Base-by-base conservation (phyloP, 208 protist species). In the Willaertia magna region DNA sequence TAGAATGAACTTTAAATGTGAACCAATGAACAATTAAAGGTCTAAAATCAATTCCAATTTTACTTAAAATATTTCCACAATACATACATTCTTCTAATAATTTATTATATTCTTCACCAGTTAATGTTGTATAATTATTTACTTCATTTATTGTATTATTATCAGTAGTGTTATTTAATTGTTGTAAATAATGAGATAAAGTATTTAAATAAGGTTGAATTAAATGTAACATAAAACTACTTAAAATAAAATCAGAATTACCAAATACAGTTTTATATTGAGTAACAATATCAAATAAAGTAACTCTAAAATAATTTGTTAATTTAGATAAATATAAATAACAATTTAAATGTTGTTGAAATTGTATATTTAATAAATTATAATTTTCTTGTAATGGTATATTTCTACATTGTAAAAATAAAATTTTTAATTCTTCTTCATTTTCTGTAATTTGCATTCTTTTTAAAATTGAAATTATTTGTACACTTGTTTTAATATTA, bases 351-450 rank as follows among this genome's bases (percentile, higher is more conserved):
- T 52, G 48, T 52, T 16, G 16, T 52, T 7, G 11, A 20, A 20
- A 20, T 20, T 51, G 6, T 16, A 51, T 51, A 51, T 67, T 67
- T n/a, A 30, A 67, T 34, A 67, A 34, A 34, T 67, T 26, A 34
- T 34, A 67, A 34, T 67, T 16, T 67, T 67, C 26, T 34, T 67
- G 26, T n/a, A 67, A 67, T 34, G 12, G 4, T 34, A 34, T 9
- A 67, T 39, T 42, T 81, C 76, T 47, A 39, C 43, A 81, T 51
- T 81, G 76, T 51, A 81, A 51, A 40, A 81, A 81, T 51, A 81
- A 81, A 2, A 51, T 81, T 46, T 40, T 46, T 4, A 81, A 39
- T 81, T 81, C 76, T 20, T 51, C n/a, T 40, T 81, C 76, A 26
- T 26, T 16, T 51, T 51, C 43, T 26, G n/a, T 42, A 0, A 81